These are phyloP conservation scores for Cryptococcus wingfieldii DNA, from an alignment of 1,284 basidiomycete genomes.

Conservation along the genomic window DNA sequence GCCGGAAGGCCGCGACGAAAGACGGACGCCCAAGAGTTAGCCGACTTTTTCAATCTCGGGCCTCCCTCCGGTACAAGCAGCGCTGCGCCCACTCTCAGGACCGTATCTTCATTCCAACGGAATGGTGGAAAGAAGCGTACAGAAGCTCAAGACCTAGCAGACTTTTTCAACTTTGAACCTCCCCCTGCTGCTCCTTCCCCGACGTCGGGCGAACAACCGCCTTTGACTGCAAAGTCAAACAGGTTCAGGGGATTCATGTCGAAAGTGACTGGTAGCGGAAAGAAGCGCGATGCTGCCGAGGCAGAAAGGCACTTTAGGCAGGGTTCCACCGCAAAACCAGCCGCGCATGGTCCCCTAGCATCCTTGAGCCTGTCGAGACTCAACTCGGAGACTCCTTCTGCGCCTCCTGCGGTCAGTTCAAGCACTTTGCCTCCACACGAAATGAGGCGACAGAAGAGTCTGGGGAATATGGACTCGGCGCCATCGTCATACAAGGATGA, in stretches of 20 bases:
- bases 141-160: constrained; percentile 39
- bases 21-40: constrained; percentile 37
- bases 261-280: constrained; percentile 23
- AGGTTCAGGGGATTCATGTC: constrained; percentile 32
- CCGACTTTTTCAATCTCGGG: constrained; percentile 37
- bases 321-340: background rate
- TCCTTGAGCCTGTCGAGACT: background rate
- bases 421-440: background rate
- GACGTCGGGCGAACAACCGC: constrained; percentile 6
- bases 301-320: constrained; percentile 6
- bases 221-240: constrained; percentile 8
- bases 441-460: constrained; percentile 12
- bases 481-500: background rate
- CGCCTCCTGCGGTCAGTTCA: background rate
- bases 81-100: too few relatives aligned
- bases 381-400: background rate
- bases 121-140: background rate
- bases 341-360: background rate
- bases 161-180: constrained; percentile 36
- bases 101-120: too few relatives aligned
- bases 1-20: background rate
- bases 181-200: constrained; percentile 13
- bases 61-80: constrained; percentile 17
- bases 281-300: constrained; percentile 16
- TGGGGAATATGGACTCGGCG: constrained; percentile 6